Conservation (phyloP, 176 grass and related monocot genomes). For the Alloteropsis semialata region DNA sequence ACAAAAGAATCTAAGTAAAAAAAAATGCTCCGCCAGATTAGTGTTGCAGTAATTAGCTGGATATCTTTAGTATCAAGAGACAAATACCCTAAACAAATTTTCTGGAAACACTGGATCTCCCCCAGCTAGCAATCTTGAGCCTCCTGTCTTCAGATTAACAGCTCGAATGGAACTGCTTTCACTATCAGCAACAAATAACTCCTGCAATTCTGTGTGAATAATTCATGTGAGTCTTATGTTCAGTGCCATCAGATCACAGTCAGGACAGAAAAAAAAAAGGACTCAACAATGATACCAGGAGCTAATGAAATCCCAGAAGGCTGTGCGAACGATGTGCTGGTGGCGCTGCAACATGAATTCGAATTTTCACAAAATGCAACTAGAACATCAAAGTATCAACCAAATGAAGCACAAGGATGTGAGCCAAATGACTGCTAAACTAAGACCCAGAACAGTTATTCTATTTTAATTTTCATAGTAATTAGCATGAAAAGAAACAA, state of each 20-base stretch:
- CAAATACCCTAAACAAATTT: slow-evolving; percentile 95
- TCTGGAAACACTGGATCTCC: slow-evolving; percentile 84
- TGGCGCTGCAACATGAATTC: slow-evolving; percentile 50
- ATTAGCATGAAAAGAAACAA: slow-evolving; percentile 16
- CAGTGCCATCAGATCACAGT: slow-evolving; percentile 6
- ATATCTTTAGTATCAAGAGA: slow-evolving; percentile 10
- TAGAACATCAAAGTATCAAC: slow-evolving; percentile 1
- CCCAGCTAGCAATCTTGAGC: slow-evolving; percentile 88
- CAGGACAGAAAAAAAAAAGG: neutral
- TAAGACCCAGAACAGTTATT: neutral
- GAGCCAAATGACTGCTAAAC: neutral
- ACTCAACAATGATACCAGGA: slow-evolving; percentile 52
- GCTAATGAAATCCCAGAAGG: slow-evolving; percentile 91
- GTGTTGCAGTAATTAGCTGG: slow-evolving; percentile 6
- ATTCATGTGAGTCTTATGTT: slow-evolving; percentile 28
- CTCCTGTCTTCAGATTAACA: slow-evolving; percentile 88
- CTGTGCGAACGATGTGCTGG: slow-evolving; percentile 82
- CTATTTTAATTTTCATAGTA: slow-evolving; percentile 3
- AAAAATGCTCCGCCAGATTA: slow-evolving; percentile 22
- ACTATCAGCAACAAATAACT: slow-evolving; percentile 91
- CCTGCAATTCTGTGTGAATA: slow-evolving; percentile 58
- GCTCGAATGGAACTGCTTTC: slow-evolving; percentile 97
- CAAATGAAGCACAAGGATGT: slow-evolving; percentile 17
- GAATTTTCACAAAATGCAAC: slow-evolving; percentile 18
- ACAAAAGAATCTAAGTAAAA: slow-evolving; percentile 15